Conservation (phyloP, 208 protist species). For the Naegleria gruberi region DNA sequence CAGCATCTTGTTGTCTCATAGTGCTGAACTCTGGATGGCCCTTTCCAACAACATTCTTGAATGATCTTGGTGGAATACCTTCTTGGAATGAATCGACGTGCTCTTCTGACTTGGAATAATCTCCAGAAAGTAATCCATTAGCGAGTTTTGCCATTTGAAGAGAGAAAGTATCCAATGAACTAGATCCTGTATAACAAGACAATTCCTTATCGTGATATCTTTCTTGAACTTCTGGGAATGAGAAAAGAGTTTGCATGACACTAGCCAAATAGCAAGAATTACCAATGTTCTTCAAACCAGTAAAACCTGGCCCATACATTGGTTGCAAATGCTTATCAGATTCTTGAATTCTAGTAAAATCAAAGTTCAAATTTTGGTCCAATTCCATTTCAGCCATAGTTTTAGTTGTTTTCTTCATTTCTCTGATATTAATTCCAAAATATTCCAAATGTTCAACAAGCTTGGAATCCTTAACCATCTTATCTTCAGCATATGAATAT, state of each 20-base stretch:
- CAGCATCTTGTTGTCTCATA: slow-evolving; percentile 80
- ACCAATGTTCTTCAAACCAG: slow-evolving; percentile 81
- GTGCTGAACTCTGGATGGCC: slow-evolving; percentile 89
- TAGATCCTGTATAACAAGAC: slow-evolving; percentile 51
- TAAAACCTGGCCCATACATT: slow-evolving; percentile 80
- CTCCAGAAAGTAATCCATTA: slow-evolving; percentile 74
- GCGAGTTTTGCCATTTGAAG: slow-evolving; percentile 82
- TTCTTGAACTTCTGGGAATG: slow-evolving; percentile 59
- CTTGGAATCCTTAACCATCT: slow-evolving; percentile 81
- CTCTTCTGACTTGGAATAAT: slow-evolving; percentile 58
- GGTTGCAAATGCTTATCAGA: slow-evolving; percentile 63
- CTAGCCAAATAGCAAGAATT: slow-evolving; percentile 95
- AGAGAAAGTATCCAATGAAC: slow-evolving; percentile 50
- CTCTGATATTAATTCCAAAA: slow-evolving; percentile 86
- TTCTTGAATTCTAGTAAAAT: slow-evolving; percentile 81
- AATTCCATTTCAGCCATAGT: slow-evolving; percentile 90
- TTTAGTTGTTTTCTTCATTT: slow-evolving; percentile 83
- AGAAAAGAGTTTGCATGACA: slow-evolving; percentile 82
- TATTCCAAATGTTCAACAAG: slow-evolving; percentile 82
- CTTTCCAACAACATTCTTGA: slow-evolving; percentile 84
- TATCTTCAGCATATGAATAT: slow-evolving; percentile 88
- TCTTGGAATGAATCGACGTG: slow-evolving; percentile 37
- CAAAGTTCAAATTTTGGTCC: slow-evolving; percentile 85
- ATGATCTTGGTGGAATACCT: slow-evolving; percentile 75
- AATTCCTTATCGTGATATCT: slow-evolving; percentile 47